These are phyloP conservation scores for Calonectria crousiana DNA, from an alignment of 2,329 filamentous ascomycete species.

Conservation along the genomic window DNA sequence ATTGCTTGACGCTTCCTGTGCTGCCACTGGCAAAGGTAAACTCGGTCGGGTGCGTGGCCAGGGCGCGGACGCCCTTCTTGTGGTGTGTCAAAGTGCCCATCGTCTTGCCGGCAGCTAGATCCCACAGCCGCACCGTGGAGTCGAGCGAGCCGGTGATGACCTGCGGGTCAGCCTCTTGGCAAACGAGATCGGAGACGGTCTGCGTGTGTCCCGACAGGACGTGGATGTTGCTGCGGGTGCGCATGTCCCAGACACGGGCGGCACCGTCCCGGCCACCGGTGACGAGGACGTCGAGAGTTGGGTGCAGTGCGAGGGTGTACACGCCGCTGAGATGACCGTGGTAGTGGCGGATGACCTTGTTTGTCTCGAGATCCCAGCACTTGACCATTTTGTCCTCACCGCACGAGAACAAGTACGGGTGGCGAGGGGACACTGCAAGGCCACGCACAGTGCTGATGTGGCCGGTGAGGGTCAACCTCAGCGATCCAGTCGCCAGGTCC, in stretches of 20 bases:
- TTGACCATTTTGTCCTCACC: slow-evolving; percentile 99
- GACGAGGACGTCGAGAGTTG: slow-evolving; percentile 92
- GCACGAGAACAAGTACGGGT: slow-evolving; percentile 97
- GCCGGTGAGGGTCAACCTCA: slow-evolving; percentile 88
- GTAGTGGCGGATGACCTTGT: slow-evolving; percentile 98
- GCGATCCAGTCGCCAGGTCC: slow-evolving; percentile 90
- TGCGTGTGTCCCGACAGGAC: slow-evolving; percentile 91
- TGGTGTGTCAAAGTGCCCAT: slow-evolving; percentile 98
- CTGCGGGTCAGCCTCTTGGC: slow-evolving; percentile 96
- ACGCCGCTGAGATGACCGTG: slow-evolving; percentile 97
- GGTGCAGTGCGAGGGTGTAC: slow-evolving; percentile 93
- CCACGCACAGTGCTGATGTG: slow-evolving; percentile 95
- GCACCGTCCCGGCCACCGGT: slow-evolving; percentile 96
- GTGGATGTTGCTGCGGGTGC: slow-evolving; percentile 94
- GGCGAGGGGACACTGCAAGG: slow-evolving; percentile 89
- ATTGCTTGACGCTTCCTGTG: slow-evolving; percentile 96
- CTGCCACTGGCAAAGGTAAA: slow-evolving; percentile 97
- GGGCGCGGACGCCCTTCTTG: slow-evolving; percentile 93
- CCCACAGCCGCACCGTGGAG: slow-evolving; percentile 91
- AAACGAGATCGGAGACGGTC: slow-evolving; percentile 89
- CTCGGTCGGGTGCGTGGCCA: slow-evolving; percentile 88
- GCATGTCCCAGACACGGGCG: slow-evolving; percentile 98
- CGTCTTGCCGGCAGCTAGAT: slow-evolving; percentile 94
- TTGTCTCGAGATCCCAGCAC: slow-evolving; percentile 99
- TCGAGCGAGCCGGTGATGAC: slow-evolving; percentile 95